phyloP scores from a whole-genome alignment of 2,329 filamentous ascomycete species.

The Aspergillus sp. region DNA sequence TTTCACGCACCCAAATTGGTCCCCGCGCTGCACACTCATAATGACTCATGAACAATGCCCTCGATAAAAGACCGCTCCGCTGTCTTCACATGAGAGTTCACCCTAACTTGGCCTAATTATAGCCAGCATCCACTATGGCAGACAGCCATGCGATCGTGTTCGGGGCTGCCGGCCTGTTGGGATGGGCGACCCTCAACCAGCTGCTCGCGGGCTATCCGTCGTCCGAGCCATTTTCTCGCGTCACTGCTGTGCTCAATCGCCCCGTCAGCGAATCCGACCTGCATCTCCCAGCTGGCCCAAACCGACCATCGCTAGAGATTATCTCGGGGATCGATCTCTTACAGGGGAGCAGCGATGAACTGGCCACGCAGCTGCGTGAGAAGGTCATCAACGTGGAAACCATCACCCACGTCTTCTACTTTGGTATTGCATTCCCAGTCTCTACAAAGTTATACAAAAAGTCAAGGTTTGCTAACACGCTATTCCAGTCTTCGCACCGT shows the following conservation, averaged over 20 bases:
- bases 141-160: slow-evolving; percentile 39
- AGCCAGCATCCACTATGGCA: background rate
- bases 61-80: too few species aligned
- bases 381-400: slow-evolving; percentile 36
- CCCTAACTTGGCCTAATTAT: background rate
- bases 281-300: slow-evolving; percentile 31
- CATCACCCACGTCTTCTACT: slow-evolving; percentile 44
- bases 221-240: slow-evolving; percentile 32
- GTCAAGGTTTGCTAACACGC: background rate
- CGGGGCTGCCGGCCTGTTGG: slow-evolving; percentile 42
- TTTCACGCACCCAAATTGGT: too few species aligned
- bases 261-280: slow-evolving; percentile 32
- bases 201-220: slow-evolving; percentile 36
- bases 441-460: background rate
- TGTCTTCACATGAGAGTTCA: too few species aligned
- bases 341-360: slow-evolving; percentile 5
- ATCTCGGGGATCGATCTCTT: slow-evolving; percentile 25
- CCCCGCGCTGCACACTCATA: too few species aligned
- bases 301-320: slow-evolving; percentile 31
- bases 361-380: slow-evolving; percentile 30
- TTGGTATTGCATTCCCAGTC: slow-evolving; percentile 22
- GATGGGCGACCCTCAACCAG: slow-evolving; percentile 44
- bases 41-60: too few species aligned
- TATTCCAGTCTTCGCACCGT: slow-evolving; percentile 18
- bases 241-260: slow-evolving; percentile 44